phyloP scores from a whole-genome alignment of 2,329 filamentous ascomycete species.

The Chrysosporium queenslandicum region DNA sequence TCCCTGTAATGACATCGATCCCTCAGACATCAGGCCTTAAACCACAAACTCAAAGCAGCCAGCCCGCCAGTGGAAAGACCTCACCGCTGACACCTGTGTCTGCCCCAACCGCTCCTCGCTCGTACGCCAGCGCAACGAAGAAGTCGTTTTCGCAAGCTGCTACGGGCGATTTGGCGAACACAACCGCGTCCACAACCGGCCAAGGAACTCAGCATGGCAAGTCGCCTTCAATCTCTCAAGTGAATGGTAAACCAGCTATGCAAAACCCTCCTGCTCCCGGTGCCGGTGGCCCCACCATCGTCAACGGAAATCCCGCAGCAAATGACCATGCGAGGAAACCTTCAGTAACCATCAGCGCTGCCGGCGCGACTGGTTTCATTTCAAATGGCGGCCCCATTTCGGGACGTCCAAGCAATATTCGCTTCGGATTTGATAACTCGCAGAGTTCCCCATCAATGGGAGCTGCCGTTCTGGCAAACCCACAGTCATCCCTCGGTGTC shows the following conservation, averaged over 20 bases:
- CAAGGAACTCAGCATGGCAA: conserved; percentile 44
- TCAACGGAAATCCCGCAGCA: conserved; percentile 53
- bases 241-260: conserved; percentile 70
- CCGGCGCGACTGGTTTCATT: conserved; percentile 63
- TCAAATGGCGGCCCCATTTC: conserved; percentile 60
- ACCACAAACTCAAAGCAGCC: conserved; percentile 41
- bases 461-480: conserved; percentile 41
- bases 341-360: conserved; percentile 83
- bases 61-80: conserved; percentile 44
- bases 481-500: conserved; percentile 36
- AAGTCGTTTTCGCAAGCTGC: conserved; percentile 43
- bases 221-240: conserved; percentile 59
- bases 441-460: conserved; percentile 52
- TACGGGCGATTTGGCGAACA: conserved; percentile 42
- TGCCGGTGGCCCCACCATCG: conserved; percentile 47
- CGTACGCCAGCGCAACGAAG: conserved; percentile 54
- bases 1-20: conserved; percentile 53
- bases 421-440: conserved; percentile 38
- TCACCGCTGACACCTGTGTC: conserved; percentile 44
- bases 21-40: conserved; percentile 41
- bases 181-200: conserved; percentile 46
- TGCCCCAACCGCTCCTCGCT: conserved; percentile 44
- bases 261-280: conserved; percentile 45
- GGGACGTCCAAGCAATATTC: conserved; percentile 41
- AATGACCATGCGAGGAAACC: conserved; percentile 70